Evolutionary conservation across 345 rosid genomes (phyloP), one percentile per base, ranked within the genome.

Genomic region (Acer campestre): DNA sequence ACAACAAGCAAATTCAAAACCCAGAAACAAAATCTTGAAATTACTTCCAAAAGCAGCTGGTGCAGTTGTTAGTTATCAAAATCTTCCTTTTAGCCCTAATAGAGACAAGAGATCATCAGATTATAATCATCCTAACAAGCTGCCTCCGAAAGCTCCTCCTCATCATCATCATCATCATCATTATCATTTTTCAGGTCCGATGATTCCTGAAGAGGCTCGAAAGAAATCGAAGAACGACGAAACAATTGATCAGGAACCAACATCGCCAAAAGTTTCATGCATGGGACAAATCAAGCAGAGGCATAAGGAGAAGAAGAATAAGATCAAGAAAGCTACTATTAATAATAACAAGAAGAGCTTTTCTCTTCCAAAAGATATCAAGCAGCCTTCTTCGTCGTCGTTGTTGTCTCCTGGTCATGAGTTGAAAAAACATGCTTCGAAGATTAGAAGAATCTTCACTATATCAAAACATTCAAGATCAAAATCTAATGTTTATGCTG

Each of bases 191-290:
- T 35, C 38, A 35, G 93, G 96, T 78, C 90, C 90, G 25, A 64
- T 88, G 58, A 55, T 95, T 51, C 98, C 98, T 0, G 74, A 62
- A 4, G 94, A 89, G 56, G 94, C 83, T 75, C 83, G 97, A 22
- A 78, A 90, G 67, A 88, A 84, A 68, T 56, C 61, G 56, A 86
- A 83, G 79, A 81, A 71, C 53, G 85, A 81, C 12, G 82, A 74
- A 12, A 77, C 81, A 35, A 35, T 35, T 8, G 46, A 42, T 7
- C 82, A 86, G 22, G 97, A 92, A 61, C 98, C 98, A 10, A 87
- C 87, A 20, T 95, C 98, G 5, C 98, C 98, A 7, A 95, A 95
- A 79, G 85, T 95, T 49, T 95, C 98, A 0, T 95, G 98, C 72
- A 93, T 95, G 81, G 98, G 98, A 18, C 94, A 93, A 75, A 89